Conservation (phyloP, 176 grass and related monocot genomes). For the Raddia guianensis region DNA sequence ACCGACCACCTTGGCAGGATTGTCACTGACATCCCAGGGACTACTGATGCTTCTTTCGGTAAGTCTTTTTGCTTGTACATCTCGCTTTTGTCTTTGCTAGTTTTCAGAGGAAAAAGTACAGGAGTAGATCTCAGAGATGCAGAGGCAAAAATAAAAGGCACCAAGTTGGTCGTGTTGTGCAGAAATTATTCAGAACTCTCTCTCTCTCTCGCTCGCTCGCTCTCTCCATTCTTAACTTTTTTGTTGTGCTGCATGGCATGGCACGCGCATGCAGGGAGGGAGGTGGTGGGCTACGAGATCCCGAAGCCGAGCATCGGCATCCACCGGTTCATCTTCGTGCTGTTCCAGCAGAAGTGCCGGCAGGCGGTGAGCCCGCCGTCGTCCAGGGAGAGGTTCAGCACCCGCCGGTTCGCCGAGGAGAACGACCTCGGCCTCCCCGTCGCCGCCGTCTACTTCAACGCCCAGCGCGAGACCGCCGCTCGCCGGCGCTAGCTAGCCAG, state of each 20-base stretch:
- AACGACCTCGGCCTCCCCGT: slow-evolving; percentile 74
- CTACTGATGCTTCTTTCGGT: slow-evolving; percentile 85
- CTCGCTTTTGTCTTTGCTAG: slow-evolving; percentile 42
- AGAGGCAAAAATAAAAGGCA: not conserved
- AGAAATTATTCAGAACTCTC: not conserved
- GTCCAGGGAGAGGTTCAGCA: slow-evolving; percentile 69
- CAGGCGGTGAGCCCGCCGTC: slow-evolving; percentile 46
- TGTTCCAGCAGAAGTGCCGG: slow-evolving; percentile 72
- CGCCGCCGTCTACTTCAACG: slow-evolving; percentile 81
- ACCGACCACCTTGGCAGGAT: slow-evolving; percentile 56
- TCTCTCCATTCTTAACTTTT: slow-evolving; percentile 3
- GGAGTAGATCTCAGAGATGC: slow-evolving; percentile 9
- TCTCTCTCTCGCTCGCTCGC: not conserved
- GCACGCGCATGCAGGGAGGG: slow-evolving; percentile 55
- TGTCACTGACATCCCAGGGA: slow-evolving; percentile 83
- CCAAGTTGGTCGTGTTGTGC: not conserved
- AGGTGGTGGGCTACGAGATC: slow-evolving; percentile 77
- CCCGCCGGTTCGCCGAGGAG: slow-evolving; percentile 71
- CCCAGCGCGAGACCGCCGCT: slow-evolving; percentile 81
- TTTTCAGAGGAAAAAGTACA: slow-evolving; percentile 1
- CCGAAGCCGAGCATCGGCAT: slow-evolving; percentile 82
- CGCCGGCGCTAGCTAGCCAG: slow-evolving; percentile 55
- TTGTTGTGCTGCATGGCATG: not conserved
- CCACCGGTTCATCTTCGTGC: slow-evolving; percentile 75
- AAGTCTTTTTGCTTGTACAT: slow-evolving; percentile 50